A percentile compares a stretch with the other conserved stretches of the same genome.
Conservation (phyloP, 768 basidiomycete species). For the Amanita pallidorosea region DNA sequence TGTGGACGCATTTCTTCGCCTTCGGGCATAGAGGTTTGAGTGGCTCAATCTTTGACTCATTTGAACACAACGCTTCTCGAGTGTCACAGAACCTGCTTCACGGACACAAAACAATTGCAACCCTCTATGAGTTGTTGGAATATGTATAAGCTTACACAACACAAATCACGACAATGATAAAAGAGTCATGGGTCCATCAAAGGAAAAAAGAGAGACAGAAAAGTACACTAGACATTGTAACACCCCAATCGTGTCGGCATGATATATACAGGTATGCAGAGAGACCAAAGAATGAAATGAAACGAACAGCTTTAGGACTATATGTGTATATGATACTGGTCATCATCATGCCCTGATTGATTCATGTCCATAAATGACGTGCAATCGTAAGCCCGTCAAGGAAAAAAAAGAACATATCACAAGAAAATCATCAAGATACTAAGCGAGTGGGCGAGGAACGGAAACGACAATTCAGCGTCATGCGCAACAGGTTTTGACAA, state of each 20-base stretch:
- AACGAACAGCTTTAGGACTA: neutral
- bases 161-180: too few species aligned
- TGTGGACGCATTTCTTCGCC: too few species aligned
- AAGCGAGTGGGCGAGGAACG: neutral
- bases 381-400: constrained; percentile 1
- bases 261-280: neutral
- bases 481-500: neutral
- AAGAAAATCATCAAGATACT: neutral
- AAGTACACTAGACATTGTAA: neutral
- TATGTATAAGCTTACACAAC: too few species aligned
- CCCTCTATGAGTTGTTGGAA: too few species aligned
- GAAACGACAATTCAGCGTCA: too few species aligned
- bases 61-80: too few species aligned
- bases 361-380: constrained; percentile 4
- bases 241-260: neutral
- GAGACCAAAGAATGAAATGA: constrained; percentile 5
- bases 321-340: neutral
- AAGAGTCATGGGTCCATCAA: too few species aligned
- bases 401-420: neutral
- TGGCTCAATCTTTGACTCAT: too few species aligned
- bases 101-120: too few species aligned
- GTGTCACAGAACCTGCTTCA: too few species aligned
- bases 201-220: neutral
- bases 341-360: constrained; percentile 1
- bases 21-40: too few species aligned